Base-by-base conservation (phyloP, 257 asterid genomes). In the Solanum chmielewskii region DNA sequence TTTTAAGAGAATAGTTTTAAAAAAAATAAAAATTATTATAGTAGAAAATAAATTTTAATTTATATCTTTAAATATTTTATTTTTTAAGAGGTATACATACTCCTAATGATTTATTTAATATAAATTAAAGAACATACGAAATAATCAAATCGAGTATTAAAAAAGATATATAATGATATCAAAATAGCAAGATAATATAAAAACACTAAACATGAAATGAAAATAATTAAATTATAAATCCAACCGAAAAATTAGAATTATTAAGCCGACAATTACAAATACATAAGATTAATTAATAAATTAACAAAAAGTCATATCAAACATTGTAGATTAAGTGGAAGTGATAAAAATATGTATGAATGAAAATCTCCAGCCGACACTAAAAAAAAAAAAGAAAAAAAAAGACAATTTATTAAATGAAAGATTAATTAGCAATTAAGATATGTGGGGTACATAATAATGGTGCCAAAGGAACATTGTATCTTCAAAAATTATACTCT, bases 291-390 rank as follows among this genome's bases (percentile, higher is more conserved):
- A 74, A 35, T 14, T 7, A 31, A 35, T 37, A 52, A 16, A 52
- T 52, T 37, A 74, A 37, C 81, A 73, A 37, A 2, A 73, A 73
- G 20, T 35, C 23, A 4, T 20, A 35, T 33, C 78, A 45, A 20
- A 73, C 41, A 39, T 42, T 73, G 49, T 35, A 35, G 29, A 62
- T 23, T 62, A 62, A n/a, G 9, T 56, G 21, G 9, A 59, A 70
- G 62, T 47, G 42, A 80, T 14, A 80, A 47, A 18, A 78, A 45
- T 25, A 31, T 42, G 60, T 56, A 85, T 82, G 91, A 90, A 31
- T 35, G 60, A 81, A 31, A 86, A 39, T 1, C 16, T 64, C 75
- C 88, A 80, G 90, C 93, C 94, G 92, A 92, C 95, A 92, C 81
- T 9, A 62, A 42, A 68, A 29, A 29, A 29, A 27, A 89, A n/a